These are phyloP conservation scores for Metschnikowia cerradonensis DNA, from an alignment of 805 yeast genomes.

Conservation along the genomic window DNA sequence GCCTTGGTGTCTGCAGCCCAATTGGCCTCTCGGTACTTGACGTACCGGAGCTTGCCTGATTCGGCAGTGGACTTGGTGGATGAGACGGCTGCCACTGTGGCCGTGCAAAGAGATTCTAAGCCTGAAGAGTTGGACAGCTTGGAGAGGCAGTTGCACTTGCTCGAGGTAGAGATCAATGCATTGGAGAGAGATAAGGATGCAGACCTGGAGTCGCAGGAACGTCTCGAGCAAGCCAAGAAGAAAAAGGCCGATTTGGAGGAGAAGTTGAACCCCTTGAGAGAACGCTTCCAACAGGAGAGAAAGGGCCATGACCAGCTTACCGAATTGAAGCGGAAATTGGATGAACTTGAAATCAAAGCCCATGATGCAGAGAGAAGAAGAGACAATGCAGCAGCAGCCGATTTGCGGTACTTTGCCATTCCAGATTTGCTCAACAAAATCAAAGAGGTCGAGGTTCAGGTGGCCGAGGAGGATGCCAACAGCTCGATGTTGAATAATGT, in stretches of 20 bases:
- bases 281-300: constrained; percentile 80
- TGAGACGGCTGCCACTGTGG: constrained; percentile 94
- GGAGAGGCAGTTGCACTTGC: constrained; percentile 86
- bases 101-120: constrained; percentile 96
- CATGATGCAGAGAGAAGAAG: constrained; percentile 95
- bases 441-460: constrained; percentile 66
- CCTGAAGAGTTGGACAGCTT: constrained; percentile 94
- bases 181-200: constrained; percentile 93
- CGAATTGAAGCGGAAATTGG: constrained; percentile 82
- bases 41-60: constrained; percentile 94
- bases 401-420: constrained; percentile 92
- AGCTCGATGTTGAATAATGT: constrained; percentile 78
- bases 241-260: constrained; percentile 82
- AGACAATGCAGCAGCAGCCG: constrained; percentile 93
- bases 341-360: constrained; percentile 90
- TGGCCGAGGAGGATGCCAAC: constrained; percentile 69
- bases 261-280: constrained; percentile 77
- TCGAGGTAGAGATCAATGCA: constrained; percentile 95
- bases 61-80: constrained; percentile 95
- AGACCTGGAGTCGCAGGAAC: constrained; percentile 75
- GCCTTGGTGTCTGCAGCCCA: constrained; percentile 94
- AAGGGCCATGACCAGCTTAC: constrained; percentile 89
- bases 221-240: constrained; percentile 74
- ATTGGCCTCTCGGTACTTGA: constrained; percentile 87
- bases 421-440: constrained; percentile 85